Percentiles rank a stretch among this genome's conserved stretches.
These are phyloP conservation scores for Cytidiella melzeri DNA, from an alignment of 768 basidiomycete genomes.

Conservation along the genomic window DNA sequence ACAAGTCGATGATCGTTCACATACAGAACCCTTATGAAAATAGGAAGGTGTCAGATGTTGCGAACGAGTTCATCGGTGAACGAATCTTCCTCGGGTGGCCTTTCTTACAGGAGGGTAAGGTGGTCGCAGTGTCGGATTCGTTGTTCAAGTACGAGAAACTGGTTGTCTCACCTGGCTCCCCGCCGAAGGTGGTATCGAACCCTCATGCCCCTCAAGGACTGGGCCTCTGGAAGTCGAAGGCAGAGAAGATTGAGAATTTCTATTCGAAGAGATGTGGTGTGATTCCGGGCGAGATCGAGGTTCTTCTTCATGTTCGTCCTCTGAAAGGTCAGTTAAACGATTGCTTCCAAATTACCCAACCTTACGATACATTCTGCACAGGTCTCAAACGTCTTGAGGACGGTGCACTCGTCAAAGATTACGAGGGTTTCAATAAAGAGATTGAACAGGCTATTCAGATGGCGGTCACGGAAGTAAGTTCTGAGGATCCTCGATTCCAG, in stretches of 20 bases:
- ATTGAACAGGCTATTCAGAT: conserved; percentile 85
- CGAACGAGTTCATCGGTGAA: conserved; percentile 66
- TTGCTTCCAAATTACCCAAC: not conserved
- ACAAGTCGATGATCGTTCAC: conserved; percentile 90
- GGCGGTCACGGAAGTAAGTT: conserved; percentile 69
- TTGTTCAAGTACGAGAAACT: conserved; percentile 82
- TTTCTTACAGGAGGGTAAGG: conserved; percentile 87
- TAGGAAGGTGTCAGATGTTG: conserved; percentile 66
- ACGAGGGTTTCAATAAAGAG: conserved; percentile 78
- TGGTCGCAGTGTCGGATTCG: conserved; percentile 81
- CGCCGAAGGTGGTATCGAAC: conserved; percentile 54
- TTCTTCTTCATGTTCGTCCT: conserved; percentile 83
- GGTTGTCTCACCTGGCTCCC: conserved; percentile 41
- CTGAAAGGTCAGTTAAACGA: conserved; percentile 65
- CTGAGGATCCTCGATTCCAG: conserved; percentile 83
- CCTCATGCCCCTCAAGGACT: conserved; percentile 68
- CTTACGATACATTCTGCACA: conserved; percentile 22
- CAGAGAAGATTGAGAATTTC: conserved; percentile 72
- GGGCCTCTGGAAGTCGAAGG: conserved; percentile 73
- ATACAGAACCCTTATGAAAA: conserved; percentile 71
- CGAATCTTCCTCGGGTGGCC: conserved; percentile 87
- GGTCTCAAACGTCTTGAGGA: conserved; percentile 86
- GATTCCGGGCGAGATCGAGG: conserved; percentile 72
- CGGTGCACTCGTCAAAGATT: conserved; percentile 93
- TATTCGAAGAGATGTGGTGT: conserved; percentile 91